Evolutionary conservation across 768 basidiomycete species (phyloP).

Genomic region (Leccinum barrowsii): DNA sequence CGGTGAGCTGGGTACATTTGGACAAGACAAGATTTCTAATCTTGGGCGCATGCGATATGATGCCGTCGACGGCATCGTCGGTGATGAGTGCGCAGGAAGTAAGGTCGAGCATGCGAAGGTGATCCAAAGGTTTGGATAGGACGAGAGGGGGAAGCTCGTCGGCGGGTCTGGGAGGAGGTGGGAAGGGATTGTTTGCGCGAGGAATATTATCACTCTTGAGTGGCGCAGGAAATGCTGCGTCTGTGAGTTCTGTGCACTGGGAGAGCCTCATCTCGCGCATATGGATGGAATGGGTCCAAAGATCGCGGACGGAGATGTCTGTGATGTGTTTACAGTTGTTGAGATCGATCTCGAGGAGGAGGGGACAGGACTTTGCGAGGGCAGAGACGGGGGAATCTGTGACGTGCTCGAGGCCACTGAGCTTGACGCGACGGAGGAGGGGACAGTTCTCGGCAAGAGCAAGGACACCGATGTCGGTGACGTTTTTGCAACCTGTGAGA

Average conservation of each 20-base stretch:
- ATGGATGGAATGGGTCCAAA: constrained; percentile 76
- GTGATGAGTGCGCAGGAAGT: constrained; percentile 81
- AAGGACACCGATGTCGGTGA: constrained; percentile 75
- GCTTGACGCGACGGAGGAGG: constrained; percentile 83
- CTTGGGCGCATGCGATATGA: constrained; percentile 75
- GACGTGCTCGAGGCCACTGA: constrained; percentile 70
- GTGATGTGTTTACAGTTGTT: constrained; percentile 78
- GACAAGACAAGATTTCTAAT: constrained; percentile 85
- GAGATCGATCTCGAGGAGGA: constrained; percentile 93
- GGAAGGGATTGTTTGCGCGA: constrained; percentile 42
- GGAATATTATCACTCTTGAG: constrained; percentile 38
- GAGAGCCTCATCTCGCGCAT: constrained; percentile 92
- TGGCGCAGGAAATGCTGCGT: constrained; percentile 81
- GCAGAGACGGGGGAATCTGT: constrained; percentile 76
- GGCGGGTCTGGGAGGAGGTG: constrained; percentile 29
- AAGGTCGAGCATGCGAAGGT: constrained; percentile 89
- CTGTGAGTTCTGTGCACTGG: constrained; percentile 73
- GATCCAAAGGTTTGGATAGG: constrained; percentile 64
- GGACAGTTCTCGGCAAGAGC: constrained; percentile 75
- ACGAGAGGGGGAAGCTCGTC: constrained; percentile 65
- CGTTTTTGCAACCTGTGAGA: constrained; percentile 73
- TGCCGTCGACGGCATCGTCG: constrained; percentile 80
- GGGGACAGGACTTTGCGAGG: constrained; percentile 74
- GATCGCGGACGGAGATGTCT: constrained; percentile 71
- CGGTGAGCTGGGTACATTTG: constrained; percentile 77